Evolutionary conservation across 2,329 filamentous ascomycete species (phyloP).

Genomic region (Dactylonectria estremocensis): DNA sequence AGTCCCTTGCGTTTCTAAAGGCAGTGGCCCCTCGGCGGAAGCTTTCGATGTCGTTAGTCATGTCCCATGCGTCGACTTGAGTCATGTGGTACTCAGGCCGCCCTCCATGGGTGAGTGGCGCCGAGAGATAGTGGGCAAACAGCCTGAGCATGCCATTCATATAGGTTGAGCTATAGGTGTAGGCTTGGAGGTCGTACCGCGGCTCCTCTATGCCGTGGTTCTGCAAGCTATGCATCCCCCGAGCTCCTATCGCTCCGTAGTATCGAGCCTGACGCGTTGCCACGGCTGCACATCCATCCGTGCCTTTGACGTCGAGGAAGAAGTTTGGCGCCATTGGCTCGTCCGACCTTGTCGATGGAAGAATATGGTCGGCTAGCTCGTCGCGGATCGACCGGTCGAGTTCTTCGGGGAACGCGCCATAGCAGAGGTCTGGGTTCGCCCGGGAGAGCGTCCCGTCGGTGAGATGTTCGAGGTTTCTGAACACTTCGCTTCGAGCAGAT

Average conservation of each 20-base stretch:
- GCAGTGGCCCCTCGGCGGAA: slow-evolving; percentile 55
- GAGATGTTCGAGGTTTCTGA: slow-evolving; percentile 55
- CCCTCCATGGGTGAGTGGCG: slow-evolving; percentile 48
- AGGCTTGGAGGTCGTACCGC: slow-evolving; percentile 57
- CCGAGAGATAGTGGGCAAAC: slow-evolving; percentile 56
- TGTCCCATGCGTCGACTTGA: slow-evolving; percentile 44
- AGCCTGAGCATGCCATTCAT: slow-evolving; percentile 54
- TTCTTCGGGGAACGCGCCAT: slow-evolving; percentile 48
- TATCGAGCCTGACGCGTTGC: slow-evolving; percentile 54
- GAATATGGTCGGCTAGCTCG: slow-evolving; percentile 46
- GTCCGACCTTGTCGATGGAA: slow-evolving; percentile 50
- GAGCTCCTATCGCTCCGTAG: slow-evolving; percentile 55
- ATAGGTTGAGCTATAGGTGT: slow-evolving; percentile 58
- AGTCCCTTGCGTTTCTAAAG: slow-evolving; percentile 57
- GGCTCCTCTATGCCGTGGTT: slow-evolving; percentile 51
- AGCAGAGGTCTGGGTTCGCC: slow-evolving; percentile 52
- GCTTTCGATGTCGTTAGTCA: slow-evolving; percentile 48
- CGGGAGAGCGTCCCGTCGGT: slow-evolving; percentile 49
- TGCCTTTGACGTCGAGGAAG: slow-evolving; percentile 59
- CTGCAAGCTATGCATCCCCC: slow-evolving; percentile 56
- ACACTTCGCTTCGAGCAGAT: slow-evolving; percentile 43
- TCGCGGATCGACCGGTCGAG: slow-evolving; percentile 44
- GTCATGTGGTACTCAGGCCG: slow-evolving; percentile 61
- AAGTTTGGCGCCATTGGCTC: slow-evolving; percentile 58
- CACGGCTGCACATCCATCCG: slow-evolving; percentile 49